Evolutionary conservation across 352 stramenopile species (phyloP), one percentile per base, ranked within the genome.

Genomic region (Phytophthora constricta): DNA sequence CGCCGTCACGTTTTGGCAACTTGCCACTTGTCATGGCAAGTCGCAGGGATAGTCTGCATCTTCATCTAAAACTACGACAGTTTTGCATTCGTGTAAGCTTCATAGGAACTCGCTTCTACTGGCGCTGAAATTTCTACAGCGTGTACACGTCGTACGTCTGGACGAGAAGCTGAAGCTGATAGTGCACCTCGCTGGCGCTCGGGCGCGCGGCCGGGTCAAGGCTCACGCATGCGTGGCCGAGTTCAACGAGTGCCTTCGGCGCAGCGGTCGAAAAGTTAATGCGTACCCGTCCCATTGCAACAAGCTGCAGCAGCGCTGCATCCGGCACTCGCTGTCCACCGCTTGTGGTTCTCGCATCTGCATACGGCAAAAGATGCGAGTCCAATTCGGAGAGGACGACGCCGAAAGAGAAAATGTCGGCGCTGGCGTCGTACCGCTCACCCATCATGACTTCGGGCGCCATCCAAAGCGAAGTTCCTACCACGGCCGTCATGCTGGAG

Each of bases 381-480:
- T 80, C 72, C 42, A 84, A 53, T 54, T 80, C 72, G 1, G 68
- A 77, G 14, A 84, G 53, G 28, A 84, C 62, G 0, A 80, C 46
- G 9, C 72, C 72, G 5, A 84, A 77, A 33, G 74, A 81, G 50
- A 77, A 82, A 25, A 79, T 75, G 57, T 86, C 72, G 23, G 77
- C 74, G 22, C 71, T 82, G 3, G 70, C 53, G 41, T 76, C 57
- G 55, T 82, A 86, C 1, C 58, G 65, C 3, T 81, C 50, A 10
- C 74, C 71, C 41, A 75, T 19, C 59, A 82, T 72, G 10, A 82
- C 69, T 17, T 81, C 72, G 2, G 76, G 72, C 22, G 73, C 70
- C 67, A 82, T 84, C 70, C 70, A 84, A 1, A 79, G 47, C 16
- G 50, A 66, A 11, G 77, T 75, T 1, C 74, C 77, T 4, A 81